These are phyloP conservation scores for Colletotrichum sublineola DNA, from an alignment of 2,329 filamentous ascomycete species.

Conservation along the genomic window DNA sequence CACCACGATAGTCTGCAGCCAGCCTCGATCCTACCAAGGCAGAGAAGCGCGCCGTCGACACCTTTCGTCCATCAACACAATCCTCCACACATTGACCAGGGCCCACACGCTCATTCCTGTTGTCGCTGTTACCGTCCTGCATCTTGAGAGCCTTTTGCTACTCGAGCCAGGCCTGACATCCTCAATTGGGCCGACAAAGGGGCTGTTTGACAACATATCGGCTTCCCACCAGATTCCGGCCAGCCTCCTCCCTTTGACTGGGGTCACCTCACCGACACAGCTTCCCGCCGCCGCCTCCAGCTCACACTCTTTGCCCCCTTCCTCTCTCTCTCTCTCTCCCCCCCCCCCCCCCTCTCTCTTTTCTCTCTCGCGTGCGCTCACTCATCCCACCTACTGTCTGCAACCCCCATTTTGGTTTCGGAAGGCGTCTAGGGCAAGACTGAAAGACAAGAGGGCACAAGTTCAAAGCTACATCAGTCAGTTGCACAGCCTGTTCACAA, in stretches of 20 bases:
- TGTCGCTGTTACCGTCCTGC: conserved; percentile 5
- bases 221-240: conserved; percentile 19
- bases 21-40: conserved; percentile 32
- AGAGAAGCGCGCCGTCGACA: conserved; percentile 32
- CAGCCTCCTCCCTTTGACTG: conserved; percentile 26
- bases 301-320: neutral
- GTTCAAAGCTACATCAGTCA: conserved; percentile 28
- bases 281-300: conserved; percentile 20
- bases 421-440: conserved; percentile 28
- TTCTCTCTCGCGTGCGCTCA: neutral
- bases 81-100: conserved; percentile 23
- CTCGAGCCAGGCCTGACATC: conserved; percentile 8
- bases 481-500: conserved; percentile 35
- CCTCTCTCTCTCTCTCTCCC: neutral
- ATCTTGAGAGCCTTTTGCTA: conserved; percentile 5
- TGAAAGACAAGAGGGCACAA: conserved; percentile 29
- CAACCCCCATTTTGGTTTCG: conserved; percentile 22
- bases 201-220: conserved; percentile 12
- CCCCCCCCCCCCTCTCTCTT: neutral
- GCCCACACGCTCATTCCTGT: conserved; percentile 26
- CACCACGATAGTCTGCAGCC: conserved; percentile 35
- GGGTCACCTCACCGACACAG: conserved; percentile 21
- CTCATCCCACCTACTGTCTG: conserved; percentile 23
- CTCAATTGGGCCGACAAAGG: conserved; percentile 30
- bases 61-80: conserved; percentile 12